These are phyloP conservation scores for Mariannaea elegans DNA, from an alignment of 2,329 filamentous ascomycete genomes.

Conservation along the genomic window DNA sequence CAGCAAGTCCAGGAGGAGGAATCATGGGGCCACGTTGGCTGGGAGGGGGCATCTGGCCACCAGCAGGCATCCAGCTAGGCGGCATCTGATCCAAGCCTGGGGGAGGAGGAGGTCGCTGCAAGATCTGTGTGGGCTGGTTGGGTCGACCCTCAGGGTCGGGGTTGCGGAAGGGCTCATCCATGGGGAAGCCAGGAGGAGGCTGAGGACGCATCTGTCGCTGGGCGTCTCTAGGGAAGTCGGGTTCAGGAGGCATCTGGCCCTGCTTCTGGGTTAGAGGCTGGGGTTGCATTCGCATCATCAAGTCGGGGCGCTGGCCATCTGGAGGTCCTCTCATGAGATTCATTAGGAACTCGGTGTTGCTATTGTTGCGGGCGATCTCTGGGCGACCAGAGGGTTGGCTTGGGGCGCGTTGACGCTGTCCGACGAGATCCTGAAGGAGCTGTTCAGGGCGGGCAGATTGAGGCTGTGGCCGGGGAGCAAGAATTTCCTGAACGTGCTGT, in stretches of 20 bases:
- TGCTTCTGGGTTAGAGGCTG: conserved; percentile 52
- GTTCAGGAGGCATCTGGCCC: conserved; percentile 48
- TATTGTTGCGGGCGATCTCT: conserved; percentile 60
- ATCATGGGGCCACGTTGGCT: conserved; percentile 61
- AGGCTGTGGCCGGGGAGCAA: conserved; percentile 59
- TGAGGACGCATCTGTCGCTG: conserved; percentile 55
- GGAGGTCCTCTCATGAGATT: conserved; percentile 74
- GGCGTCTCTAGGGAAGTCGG: conserved; percentile 52
- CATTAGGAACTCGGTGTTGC: conserved; percentile 85
- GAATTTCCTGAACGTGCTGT: conserved; percentile 60
- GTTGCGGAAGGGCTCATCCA: conserved; percentile 63
- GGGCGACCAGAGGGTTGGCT: conserved; percentile 59
- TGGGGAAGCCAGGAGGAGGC: conserved; percentile 59
- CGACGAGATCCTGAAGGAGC: conserved; percentile 68
- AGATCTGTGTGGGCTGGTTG: conserved; percentile 69
- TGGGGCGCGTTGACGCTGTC: conserved; percentile 64
- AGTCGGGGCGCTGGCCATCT: conserved; percentile 57
- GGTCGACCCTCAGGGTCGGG: conserved; percentile 57
- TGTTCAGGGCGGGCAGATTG: conserved; percentile 66
- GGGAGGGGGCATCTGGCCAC: conserved; percentile 55
- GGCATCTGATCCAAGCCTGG: conserved; percentile 70
- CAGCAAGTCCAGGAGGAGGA: conserved; percentile 65
- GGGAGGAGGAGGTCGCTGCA: conserved; percentile 69
- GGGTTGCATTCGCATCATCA: conserved; percentile 57
- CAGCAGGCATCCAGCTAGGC: conserved; percentile 61